Evolutionary conservation across 2,329 filamentous ascomycete genomes (phyloP), one percentile per base, ranked within the genome.

Genomic region (Byssochlamys sp.): DNA sequence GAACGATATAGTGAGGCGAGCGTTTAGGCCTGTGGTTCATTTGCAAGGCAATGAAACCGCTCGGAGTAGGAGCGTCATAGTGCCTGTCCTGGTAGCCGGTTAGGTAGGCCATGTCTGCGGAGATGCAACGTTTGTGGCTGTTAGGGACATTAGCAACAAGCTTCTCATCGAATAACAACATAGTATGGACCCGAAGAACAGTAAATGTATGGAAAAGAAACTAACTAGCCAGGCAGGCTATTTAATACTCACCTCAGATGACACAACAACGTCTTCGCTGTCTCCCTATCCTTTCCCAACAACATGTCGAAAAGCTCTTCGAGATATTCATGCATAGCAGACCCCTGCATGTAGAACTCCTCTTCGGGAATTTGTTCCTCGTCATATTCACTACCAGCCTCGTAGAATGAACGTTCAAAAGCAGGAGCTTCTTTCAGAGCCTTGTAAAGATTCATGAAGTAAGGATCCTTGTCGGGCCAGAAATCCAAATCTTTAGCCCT

Each of bases 321-420:
- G 29, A 69, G 45, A 25, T 69, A 60, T 29, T 63, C 64, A 58
- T 67, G 66, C 7, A 68, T 35, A 1, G 62, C 66, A 27, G 66
- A 57, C 0, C 58, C 62, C 52, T 69, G 67, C 2, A 57, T 52
- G 9, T 45, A 7, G n/a, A 19, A 45, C 9, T 19, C 6, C 4
- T 24, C 39, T 19, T 45, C 39, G 4, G n/a, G 14, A n/a, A 45
- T 19, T 3, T 14, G 7, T 9, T 19, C n/a, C n/a, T 45, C 12
- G 19, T 19, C 24, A 10, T 27, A 29, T 7, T 25, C 25, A 19
- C 24, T 27, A 1, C 60, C 61, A 27, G 63, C 57, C 45, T 64
- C 61, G 14, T 66, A 69, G 6, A 68, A 26, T 0, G 62, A 61
- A 3, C 57, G 58, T 7, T 27, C 14, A 28, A 67, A 66, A 3